phyloP scores from a whole-genome alignment of 148 eudicot genomes.

The Vaccinium myrtillus region DNA sequence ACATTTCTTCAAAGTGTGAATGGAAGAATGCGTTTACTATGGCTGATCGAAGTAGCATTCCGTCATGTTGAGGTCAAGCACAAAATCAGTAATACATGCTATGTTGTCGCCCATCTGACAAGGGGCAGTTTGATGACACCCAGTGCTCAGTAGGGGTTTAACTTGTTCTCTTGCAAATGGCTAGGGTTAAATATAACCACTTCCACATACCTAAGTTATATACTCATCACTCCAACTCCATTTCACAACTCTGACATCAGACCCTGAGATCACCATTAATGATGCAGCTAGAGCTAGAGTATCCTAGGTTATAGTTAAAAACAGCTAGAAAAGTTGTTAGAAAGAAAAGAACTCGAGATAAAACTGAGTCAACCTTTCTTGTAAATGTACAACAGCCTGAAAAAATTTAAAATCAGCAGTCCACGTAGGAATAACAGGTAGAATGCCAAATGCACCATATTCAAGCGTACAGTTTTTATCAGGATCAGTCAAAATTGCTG shows the following conservation, averaged over 20 bases:
- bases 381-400: neutral
- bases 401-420: neutral
- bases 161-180: neutral
- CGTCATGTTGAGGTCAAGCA: neutral
- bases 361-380: neutral
- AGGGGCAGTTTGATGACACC: neutral
- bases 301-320: neutral
- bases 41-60: neutral
- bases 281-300: neutral
- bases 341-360: neutral
- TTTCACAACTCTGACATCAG: neutral
- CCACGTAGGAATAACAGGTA: neutral
- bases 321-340: neutral
- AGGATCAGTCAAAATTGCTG: neutral
- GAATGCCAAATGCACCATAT: neutral
- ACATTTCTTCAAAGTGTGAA: constrained; percentile 13
- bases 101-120: neutral
- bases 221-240: neutral
- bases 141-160: neutral
- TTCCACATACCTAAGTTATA: no score
- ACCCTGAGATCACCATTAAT: neutral
- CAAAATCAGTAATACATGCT: neutral
- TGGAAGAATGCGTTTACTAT: neutral
- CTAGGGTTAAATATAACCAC: no score
- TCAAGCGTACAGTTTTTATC: neutral